Conservation (phyloP, 2,329 filamentous ascomycete species). For the Leptographium flavum region DNA sequence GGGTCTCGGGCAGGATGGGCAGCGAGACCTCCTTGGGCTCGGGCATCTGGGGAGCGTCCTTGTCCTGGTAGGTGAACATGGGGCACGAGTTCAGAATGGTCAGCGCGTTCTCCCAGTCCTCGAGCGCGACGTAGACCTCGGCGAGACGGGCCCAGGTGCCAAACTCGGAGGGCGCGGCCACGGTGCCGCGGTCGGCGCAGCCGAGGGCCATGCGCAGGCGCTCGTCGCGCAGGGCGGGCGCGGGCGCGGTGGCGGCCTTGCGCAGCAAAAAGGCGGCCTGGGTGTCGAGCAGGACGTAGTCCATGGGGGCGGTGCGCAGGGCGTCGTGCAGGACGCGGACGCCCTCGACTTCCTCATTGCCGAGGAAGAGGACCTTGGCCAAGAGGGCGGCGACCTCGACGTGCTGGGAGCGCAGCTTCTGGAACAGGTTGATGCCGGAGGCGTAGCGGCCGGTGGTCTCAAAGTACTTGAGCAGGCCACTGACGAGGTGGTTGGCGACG, state of each 20-base stretch:
- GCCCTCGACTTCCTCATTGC: slow-evolving; percentile 93
- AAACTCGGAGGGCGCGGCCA: slow-evolving; percentile 92
- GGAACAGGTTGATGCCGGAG: slow-evolving; percentile 93
- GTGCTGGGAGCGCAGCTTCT: slow-evolving; percentile 83
- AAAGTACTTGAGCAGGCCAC: slow-evolving; percentile 89
- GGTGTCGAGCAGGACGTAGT: slow-evolving; percentile 89
- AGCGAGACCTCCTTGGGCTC: slow-evolving; percentile 79
- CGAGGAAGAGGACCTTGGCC: slow-evolving; percentile 82
- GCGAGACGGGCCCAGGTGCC: slow-evolving; percentile 90
- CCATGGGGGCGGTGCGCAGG: slow-evolving; percentile 86
- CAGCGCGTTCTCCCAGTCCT: slow-evolving; percentile 92
- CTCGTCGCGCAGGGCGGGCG: slow-evolving; percentile 42
- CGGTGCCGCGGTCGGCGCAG: slow-evolving; percentile 86
- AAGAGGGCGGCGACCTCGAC: slow-evolving; percentile 88
- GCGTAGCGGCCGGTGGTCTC: slow-evolving; percentile 87
- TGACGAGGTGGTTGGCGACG: slow-evolving; percentile 88
- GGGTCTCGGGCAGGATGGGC: slow-evolving; percentile 74
- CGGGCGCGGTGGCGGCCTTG: slow-evolving; percentile 51
- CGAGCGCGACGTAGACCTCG: slow-evolving; percentile 84
- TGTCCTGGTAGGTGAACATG: slow-evolving; percentile 99
- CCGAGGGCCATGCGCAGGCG: slow-evolving; percentile 77
- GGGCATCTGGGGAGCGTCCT: slow-evolving; percentile 88
- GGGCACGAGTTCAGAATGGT: slow-evolving; percentile 95
- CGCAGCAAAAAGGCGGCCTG: slow-evolving; percentile 84
- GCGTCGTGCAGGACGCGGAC: slow-evolving; percentile 78